These are phyloP conservation scores for Coelastrella sp. DNA, from an alignment of 139 green algal genomes.

Conservation along the genomic window DNA sequence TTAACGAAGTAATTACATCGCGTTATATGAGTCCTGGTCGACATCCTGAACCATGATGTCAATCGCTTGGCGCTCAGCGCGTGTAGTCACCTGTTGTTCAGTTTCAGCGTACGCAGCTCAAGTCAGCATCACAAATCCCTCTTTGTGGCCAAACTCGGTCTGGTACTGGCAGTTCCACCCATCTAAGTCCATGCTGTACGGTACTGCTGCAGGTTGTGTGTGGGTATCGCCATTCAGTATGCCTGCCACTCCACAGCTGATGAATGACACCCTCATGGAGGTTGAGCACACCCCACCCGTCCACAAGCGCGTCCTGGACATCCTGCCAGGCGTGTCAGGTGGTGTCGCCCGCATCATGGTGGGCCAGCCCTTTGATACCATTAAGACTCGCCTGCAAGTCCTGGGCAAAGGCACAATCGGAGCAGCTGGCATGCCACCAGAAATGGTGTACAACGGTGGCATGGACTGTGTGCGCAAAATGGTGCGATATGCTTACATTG, in stretches of 20 bases:
- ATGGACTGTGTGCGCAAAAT: constrained; percentile 63
- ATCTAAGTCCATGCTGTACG: background rate
- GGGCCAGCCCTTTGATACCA: constrained; percentile 60
- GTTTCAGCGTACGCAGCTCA: too few species aligned
- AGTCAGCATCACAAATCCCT: too few species aligned
- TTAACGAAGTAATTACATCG: too few species aligned
- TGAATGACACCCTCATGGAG: constrained; percentile 39
- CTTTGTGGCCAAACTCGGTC: background rate
- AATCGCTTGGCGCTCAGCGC: too few species aligned
- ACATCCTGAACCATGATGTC: too few species aligned
- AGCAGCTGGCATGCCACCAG: constrained; percentile 47
- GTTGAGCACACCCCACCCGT: constrained; percentile 55
- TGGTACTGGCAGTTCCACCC: background rate
- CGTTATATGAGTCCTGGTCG: too few species aligned
- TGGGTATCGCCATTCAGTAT: background rate
- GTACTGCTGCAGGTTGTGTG: background rate
- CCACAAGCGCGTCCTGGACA: constrained; percentile 57
- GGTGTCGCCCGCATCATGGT: constrained; percentile 60
- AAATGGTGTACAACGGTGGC: constrained; percentile 52
- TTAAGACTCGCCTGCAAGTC: constrained; percentile 58
- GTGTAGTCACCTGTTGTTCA: too few species aligned
- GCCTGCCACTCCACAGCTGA: constrained; percentile 29
- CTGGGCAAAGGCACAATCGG: constrained; percentile 56
- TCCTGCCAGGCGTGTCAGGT: constrained; percentile 54
- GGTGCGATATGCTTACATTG: background rate